Conservation (phyloP, 2,329 filamentous ascomycete genomes). For the Epichloe sibirici region DNA sequence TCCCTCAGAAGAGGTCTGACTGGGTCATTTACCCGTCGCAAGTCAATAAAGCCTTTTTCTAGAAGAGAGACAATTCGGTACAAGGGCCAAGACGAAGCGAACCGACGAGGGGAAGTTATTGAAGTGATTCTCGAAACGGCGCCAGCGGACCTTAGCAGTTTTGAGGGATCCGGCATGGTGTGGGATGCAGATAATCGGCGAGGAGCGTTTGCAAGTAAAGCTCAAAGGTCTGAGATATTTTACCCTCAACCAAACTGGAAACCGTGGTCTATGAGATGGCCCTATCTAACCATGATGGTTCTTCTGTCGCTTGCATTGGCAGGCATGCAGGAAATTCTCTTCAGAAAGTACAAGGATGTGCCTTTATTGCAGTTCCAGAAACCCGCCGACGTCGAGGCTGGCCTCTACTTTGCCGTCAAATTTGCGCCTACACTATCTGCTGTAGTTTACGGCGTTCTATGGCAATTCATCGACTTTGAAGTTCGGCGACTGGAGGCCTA, state of each 20-base stretch:
- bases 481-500: conserved; percentile 55
- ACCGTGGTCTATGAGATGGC: conserved; percentile 51
- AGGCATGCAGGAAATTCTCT: conserved; percentile 41
- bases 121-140: conserved; percentile 39
- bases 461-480: conserved; percentile 55
- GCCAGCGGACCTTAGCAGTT: conserved; percentile 38
- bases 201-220: conserved; percentile 25
- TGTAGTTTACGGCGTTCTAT: conserved; percentile 50
- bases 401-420: conserved; percentile 49
- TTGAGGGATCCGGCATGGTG: conserved; percentile 29
- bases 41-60: conserved; percentile 12
- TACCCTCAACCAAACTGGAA: conserved; percentile 56
- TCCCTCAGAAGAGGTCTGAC: conserved; percentile 24
- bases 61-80: conserved; percentile 32
- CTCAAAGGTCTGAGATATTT: conserved; percentile 34
- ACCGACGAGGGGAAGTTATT: conserved; percentile 46
- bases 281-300: conserved; percentile 43
- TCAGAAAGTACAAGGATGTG: conserved; percentile 31
- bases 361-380: conserved; percentile 38
- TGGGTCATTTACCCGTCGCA: conserved; percentile 29
- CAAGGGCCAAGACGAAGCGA: conserved; percentile 45
- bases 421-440: conserved; percentile 50
- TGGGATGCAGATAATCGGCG: conserved; percentile 21
- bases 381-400: conserved; percentile 36
- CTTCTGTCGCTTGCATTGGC: conserved; percentile 41